Evolutionary conservation across 164 flowering plant genomes (phyloP).

Genomic region (Aristolochia californica): DNA sequence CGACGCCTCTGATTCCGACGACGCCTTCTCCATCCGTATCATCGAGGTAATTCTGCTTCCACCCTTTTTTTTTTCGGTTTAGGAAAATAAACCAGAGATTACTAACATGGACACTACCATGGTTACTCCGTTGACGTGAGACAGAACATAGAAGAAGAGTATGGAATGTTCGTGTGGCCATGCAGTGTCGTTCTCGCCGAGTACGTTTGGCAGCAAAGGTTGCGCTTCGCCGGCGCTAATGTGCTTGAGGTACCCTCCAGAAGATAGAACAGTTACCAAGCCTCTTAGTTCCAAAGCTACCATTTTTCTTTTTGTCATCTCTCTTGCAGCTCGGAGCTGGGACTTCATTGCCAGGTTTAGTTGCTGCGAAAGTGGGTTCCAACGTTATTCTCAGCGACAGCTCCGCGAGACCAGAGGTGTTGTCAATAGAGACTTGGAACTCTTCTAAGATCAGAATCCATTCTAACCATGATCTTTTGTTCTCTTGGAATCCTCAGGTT

Average conservation of each 20-base stretch:
- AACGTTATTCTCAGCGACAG: slow-evolving; percentile 70
- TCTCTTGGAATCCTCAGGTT: slow-evolving; percentile 39
- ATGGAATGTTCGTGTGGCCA: slow-evolving; percentile 96
- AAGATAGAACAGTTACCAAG: too few relatives aligned
- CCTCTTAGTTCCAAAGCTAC: too few relatives aligned
- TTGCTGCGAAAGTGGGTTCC: slow-evolving; percentile 81
- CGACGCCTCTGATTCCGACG: neutral
- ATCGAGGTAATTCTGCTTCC: neutral
- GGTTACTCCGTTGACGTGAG: too few relatives aligned
- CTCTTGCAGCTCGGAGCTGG: slow-evolving; percentile 79
- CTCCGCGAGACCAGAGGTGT: slow-evolving; percentile 52
- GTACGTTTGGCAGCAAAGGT: slow-evolving; percentile 84
- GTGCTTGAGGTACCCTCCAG: slow-evolving; percentile 68
- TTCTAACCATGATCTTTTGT: neutral
- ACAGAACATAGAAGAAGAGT: slow-evolving; percentile 82
- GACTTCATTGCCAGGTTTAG: slow-evolving; percentile 86
- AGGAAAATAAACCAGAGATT: neutral
- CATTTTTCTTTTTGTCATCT: neutral
- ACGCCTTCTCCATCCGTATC: neutral
- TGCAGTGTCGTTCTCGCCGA: slow-evolving; percentile 77
- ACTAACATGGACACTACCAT: too few relatives aligned
- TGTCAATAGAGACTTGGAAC: neutral
- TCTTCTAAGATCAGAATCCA: neutral
- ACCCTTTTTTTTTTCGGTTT: neutral
- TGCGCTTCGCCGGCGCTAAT: slow-evolving; percentile 39